Evolutionary conservation across 495 filamentous ascomycete species (phyloP).

Genomic region (Choiromyces venosus): DNA sequence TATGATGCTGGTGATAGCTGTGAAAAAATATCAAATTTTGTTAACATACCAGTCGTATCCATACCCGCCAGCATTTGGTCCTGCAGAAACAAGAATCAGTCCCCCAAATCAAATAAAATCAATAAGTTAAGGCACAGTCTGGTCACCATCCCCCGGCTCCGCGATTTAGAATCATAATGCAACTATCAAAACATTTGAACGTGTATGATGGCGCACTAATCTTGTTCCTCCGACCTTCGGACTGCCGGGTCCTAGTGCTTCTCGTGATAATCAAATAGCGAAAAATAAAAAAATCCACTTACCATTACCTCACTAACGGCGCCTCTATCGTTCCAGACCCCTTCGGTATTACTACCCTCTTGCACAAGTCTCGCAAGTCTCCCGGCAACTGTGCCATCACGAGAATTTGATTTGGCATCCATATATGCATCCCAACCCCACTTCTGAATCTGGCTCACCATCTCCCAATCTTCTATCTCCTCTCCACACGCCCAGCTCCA

Average conservation of each 20-base stretch:
- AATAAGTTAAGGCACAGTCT: background rate
- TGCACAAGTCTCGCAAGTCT: slow-evolving; percentile 6
- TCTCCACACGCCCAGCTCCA: background rate
- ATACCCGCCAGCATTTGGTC: slow-evolving; percentile 18
- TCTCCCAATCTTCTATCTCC: background rate
- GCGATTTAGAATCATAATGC: background rate
- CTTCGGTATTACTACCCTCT: background rate
- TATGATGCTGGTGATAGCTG: background rate
- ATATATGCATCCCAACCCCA: slow-evolving; percentile 15
- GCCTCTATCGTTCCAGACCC: background rate
- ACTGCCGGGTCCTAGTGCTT: background rate
- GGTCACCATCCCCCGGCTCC: background rate
- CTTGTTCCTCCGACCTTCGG: background rate
- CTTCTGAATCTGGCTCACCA: slow-evolving; percentile 1
- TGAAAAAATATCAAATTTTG: background rate
- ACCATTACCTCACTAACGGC: slow-evolving; percentile 17
- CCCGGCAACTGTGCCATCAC: slow-evolving; percentile 1
- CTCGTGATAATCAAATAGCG: background rate
- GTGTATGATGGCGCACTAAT: background rate
- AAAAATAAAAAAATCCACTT: background rate
- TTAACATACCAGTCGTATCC: slow-evolving; percentile 14
- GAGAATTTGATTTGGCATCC: background rate
- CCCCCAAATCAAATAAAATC: background rate
- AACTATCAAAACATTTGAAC: background rate
- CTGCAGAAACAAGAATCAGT: background rate